These are phyloP conservation scores for Chaetothyriales sp. DNA, from an alignment of 2,329 filamentous ascomycete species.

Conservation along the genomic window DNA sequence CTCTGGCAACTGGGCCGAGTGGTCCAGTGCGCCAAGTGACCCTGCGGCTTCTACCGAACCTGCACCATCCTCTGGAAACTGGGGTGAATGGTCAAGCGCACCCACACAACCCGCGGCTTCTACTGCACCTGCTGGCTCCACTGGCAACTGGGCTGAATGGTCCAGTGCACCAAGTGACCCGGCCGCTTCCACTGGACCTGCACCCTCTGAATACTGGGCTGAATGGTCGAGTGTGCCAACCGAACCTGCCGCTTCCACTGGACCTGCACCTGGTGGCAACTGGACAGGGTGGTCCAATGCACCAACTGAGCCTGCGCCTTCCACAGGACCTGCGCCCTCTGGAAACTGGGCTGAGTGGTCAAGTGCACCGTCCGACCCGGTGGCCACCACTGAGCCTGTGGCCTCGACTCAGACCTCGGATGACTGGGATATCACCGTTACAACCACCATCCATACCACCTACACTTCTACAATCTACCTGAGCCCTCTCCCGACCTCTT, in stretches of 20 bases:
- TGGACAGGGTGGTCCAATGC: too few species aligned
- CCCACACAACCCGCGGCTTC: background rate
- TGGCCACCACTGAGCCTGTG: background rate
- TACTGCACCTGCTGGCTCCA: conserved; percentile 30
- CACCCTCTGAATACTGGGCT: conserved; percentile 3
- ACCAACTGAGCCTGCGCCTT: background rate
- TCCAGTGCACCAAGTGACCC: conserved; percentile 4
- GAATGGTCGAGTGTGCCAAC: conserved; percentile 10
- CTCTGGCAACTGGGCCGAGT: conserved; percentile 5
- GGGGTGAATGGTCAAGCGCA: conserved; percentile 11
- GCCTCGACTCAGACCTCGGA: background rate
- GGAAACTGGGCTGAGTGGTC: conserved; percentile 9
- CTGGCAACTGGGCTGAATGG: conserved; percentile 10
- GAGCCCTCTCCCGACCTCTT: conserved; percentile 45
- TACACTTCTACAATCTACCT: conserved; percentile 44
- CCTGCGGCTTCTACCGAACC: background rate
- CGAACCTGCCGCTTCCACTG: background rate
- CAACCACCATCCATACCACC: conserved; percentile 12
- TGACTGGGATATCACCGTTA: conserved; percentile 14
- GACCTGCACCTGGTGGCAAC: too few species aligned
- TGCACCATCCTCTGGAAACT: background rate
- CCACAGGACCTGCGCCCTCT: background rate
- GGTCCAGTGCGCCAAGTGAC: conserved; percentile 6
- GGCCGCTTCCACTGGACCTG: too few species aligned
- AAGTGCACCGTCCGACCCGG: conserved; percentile 4